These are phyloP conservation scores for Excoecaria agallocha DNA, from an alignment of 345 rosid genomes.

Conservation along the genomic window DNA sequence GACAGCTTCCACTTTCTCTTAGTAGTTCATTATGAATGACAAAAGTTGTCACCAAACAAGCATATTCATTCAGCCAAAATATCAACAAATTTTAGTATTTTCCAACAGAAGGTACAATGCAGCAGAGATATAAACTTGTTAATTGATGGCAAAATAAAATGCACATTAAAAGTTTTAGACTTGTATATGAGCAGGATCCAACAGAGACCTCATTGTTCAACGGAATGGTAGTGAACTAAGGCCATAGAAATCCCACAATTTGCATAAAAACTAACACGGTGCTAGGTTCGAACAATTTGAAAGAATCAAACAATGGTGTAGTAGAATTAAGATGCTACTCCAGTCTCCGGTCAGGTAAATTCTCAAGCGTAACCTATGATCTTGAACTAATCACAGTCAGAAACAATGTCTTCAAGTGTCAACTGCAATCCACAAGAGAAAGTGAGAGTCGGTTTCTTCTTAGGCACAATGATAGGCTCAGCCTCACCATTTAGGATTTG, in stretches of 20 bases:
- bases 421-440: constrained; percentile 56
- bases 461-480: constrained; percentile 52
- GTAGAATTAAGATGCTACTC: constrained; percentile 11
- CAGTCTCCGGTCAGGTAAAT: constrained; percentile 11
- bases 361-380: not conserved
- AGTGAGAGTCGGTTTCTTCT: constrained; percentile 71
- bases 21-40: too few species aligned
- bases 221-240: constrained; percentile 54
- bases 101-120: not conserved
- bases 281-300: constrained; percentile 7
- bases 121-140: not conserved
- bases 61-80: too few species aligned
- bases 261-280: constrained; percentile 14
- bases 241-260: constrained; percentile 8
- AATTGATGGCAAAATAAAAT: constrained; percentile 1
- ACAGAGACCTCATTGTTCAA: constrained; percentile 51
- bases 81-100: too few species aligned
- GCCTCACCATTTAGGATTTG: constrained; percentile 76
- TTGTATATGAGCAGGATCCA: not conserved
- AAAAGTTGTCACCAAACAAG: too few species aligned
- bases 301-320: constrained; percentile 33
- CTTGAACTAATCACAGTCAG: constrained; percentile 48
- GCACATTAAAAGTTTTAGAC: constrained; percentile 4
- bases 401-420: constrained; percentile 77
- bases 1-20: too few species aligned